Conservation (phyloP, 2,329 filamentous ascomycete genomes). For the Penicillium occitanis region DNA sequence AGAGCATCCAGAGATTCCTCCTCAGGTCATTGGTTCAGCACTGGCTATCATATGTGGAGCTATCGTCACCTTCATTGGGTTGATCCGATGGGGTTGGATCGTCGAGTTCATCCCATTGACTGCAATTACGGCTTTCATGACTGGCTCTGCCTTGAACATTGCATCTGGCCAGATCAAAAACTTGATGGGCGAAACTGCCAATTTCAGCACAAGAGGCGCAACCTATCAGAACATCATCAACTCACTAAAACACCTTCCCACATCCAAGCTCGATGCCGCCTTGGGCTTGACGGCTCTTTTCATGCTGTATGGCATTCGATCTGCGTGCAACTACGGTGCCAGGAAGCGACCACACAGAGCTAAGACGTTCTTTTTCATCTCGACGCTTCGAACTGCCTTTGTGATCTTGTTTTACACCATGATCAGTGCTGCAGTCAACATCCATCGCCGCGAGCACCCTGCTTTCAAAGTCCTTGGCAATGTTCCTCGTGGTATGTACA, state of each 20-base stretch:
- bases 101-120: conserved; percentile 90
- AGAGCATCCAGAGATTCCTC: conserved; percentile 55
- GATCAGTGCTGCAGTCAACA: conserved; percentile 83
- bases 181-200: conserved; percentile 70
- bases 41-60: conserved; percentile 74
- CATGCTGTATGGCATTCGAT: conserved; percentile 75
- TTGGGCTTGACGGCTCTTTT: conserved; percentile 81
- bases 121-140: conserved; percentile 94
- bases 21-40: conserved; percentile 70
- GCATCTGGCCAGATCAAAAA: conserved; percentile 76
- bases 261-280: conserved; percentile 72
- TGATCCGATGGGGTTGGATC: conserved; percentile 80
- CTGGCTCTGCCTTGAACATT: conserved; percentile 89
- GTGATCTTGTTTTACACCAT: conserved; percentile 90
- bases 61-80: conserved; percentile 75
- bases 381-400: conserved; percentile 85
- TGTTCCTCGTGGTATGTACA: conserved; percentile 70
- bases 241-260: conserved; percentile 68
- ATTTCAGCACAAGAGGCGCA: conserved; percentile 69
- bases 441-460: conserved; percentile 61
- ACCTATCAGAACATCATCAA: conserved; percentile 85
- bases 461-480: conserved; percentile 70
- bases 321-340: conserved; percentile 62
- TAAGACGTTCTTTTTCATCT: conserved; percentile 84
- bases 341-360: conserved; percentile 67